Percentiles rank a stretch among this genome's conserved stretches.
phyloP scores from a whole-genome alignment of 176 grass and related monocot genomes.

The Ampelocalamus luodianensis region DNA sequence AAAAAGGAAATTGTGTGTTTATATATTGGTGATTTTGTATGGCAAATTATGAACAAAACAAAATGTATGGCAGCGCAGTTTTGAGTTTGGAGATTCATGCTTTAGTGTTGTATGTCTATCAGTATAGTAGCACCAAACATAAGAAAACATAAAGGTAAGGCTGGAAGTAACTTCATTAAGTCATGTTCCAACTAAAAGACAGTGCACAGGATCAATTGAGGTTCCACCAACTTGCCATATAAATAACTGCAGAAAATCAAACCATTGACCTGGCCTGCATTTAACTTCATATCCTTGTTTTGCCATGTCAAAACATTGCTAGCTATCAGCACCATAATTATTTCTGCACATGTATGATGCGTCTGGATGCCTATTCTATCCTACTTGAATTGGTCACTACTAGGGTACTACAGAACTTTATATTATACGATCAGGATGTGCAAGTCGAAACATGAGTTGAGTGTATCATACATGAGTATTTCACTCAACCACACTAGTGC shows the following conservation, averaged over 20 bases:
- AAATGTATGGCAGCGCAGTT: neutral
- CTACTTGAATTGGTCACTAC: neutral
- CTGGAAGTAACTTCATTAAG: slow-evolving; percentile 20
- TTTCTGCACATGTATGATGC: neutral
- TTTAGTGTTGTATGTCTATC: neutral
- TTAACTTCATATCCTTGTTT: neutral
- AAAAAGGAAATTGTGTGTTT: slow-evolving; percentile 14
- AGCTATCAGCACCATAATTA: slow-evolving; percentile 8
- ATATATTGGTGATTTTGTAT: neutral
- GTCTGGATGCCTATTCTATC: neutral
- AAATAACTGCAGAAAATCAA: neutral
- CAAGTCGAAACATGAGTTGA: neutral
- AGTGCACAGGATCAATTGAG: neutral
- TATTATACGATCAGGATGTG: neutral
- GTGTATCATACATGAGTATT: slow-evolving; percentile 5
- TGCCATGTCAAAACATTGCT: slow-evolving; percentile 6
- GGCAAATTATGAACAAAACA: neutral
- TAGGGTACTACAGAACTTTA: neutral
- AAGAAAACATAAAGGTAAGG: neutral
- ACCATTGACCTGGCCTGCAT: neutral
- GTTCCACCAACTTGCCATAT: neutral
- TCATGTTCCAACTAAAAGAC: neutral
- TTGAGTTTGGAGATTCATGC: slow-evolving; percentile 3
- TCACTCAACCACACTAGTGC: neutral
- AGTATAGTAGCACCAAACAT: neutral